Percentiles rank a stretch among this genome's conserved stretches.
These are phyloP conservation scores for Cyberlindnera galapagoensis DNA, from an alignment of 805 yeast genomes.

Conservation along the genomic window DNA sequence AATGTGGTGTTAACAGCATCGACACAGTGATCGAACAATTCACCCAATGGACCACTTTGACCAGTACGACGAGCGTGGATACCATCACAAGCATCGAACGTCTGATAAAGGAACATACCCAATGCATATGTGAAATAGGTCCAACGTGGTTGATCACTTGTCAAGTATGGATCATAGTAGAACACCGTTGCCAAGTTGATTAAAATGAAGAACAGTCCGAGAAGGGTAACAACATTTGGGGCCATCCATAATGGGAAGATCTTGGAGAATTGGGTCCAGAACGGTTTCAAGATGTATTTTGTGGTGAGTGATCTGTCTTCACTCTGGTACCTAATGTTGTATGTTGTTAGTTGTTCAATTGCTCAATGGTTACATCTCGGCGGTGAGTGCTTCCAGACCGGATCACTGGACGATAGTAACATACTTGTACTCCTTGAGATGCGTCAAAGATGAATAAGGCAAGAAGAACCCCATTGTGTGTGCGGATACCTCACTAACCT, in stretches of 20 bases:
- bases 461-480: slow-evolving; percentile 57
- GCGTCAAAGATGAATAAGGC: slow-evolving; percentile 41
- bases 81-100: slow-evolving; percentile 96
- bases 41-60: slow-evolving; percentile 93
- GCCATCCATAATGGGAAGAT: slow-evolving; percentile 86
- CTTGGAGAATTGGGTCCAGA: slow-evolving; percentile 68
- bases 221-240: slow-evolving; percentile 82
- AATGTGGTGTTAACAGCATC: slow-evolving; percentile 74
- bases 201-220: slow-evolving; percentile 69
- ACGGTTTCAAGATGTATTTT: slow-evolving; percentile 68
- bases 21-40: slow-evolving; percentile 85
- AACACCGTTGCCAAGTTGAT: slow-evolving; percentile 58
- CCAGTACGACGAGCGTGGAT: slow-evolving; percentile 92
- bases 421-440: slow-evolving; percentile 40
- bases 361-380: no score
- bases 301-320: slow-evolving; percentile 80
- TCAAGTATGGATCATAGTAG: slow-evolving; percentile 64
- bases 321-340: slow-evolving; percentile 44
- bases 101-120: slow-evolving; percentile 85
- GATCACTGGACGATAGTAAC: slow-evolving; percentile 1
- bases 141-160: slow-evolving; percentile 63
- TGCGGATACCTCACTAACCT: background rate
- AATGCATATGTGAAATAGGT: slow-evolving; percentile 69
- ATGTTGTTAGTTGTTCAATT: slow-evolving; percentile 2
- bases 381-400: no score